These are phyloP conservation scores for Parathielavia hyrcaniae DNA, from an alignment of 495 filamentous ascomycete species.

Conservation along the genomic window DNA sequence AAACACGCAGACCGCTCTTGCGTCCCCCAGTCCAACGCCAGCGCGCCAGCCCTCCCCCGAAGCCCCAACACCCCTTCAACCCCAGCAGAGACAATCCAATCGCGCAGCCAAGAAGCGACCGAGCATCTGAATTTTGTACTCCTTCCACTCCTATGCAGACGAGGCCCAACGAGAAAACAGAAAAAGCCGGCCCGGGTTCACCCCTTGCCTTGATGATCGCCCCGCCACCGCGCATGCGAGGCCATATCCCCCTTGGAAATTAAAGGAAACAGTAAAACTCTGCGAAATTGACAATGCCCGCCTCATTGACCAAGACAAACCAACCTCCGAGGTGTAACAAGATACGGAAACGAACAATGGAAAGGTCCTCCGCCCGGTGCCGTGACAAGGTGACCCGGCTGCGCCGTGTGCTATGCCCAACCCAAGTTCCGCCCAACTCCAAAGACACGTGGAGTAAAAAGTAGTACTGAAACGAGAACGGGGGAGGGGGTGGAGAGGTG, in stretches of 20 bases:
- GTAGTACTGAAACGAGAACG: neutral
- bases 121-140: neutral
- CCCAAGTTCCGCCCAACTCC: slow-evolving; percentile 16
- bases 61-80: slow-evolving; percentile 1
- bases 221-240: neutral
- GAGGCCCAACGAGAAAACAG: neutral
- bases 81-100: neutral
- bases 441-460: slow-evolving; percentile 17
- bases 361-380: slow-evolving; percentile 15
- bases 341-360: slow-evolving; percentile 12
- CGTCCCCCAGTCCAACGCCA: neutral
- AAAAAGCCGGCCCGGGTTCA: neutral
- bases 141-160: neutral
- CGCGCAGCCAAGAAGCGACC: neutral
- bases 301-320: slow-evolving; percentile 6
- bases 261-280: neutral
- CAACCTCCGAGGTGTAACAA: slow-evolving; percentile 15
- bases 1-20: slow-evolving; percentile 5
- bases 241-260: neutral
- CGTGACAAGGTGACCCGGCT: slow-evolving; percentile 1
- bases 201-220: neutral
- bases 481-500: neutral
- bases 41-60: neutral
- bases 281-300: neutral
- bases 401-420: slow-evolving; percentile 21